phyloP scores from a whole-genome alignment of 305 asterid genomes.

The Rubia peregrina region DNA sequence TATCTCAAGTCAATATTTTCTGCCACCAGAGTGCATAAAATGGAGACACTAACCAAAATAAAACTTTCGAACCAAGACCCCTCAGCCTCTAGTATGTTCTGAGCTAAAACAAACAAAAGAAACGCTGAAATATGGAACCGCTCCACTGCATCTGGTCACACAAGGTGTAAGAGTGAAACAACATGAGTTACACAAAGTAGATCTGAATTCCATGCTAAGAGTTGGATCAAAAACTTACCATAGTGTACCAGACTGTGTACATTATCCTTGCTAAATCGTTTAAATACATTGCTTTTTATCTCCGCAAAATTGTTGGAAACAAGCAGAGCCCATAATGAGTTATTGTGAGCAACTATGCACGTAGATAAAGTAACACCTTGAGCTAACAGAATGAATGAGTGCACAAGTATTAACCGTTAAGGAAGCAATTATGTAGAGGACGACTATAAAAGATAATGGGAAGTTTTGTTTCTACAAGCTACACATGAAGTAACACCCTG shows the following conservation, averaged over 20 bases:
- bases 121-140: slow-evolving; percentile 95
- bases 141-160: slow-evolving; percentile 76
- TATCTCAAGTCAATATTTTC: neutral
- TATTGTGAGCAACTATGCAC: slow-evolving; percentile 97
- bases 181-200: neutral
- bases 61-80: slow-evolving; percentile 95
- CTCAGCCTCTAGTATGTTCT: slow-evolving; percentile 89
- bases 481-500: slow-evolving; percentile 75
- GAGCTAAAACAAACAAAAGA: slow-evolving; percentile 91
- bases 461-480: neutral
- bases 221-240: slow-evolving; percentile 52
- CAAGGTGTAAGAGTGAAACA: slow-evolving; percentile 1
- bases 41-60: slow-evolving; percentile 51
- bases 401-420: slow-evolving; percentile 73
- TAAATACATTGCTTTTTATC: slow-evolving; percentile 93
- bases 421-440: slow-evolving; percentile 29
- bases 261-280: slow-evolving; percentile 90
- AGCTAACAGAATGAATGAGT: slow-evolving; percentile 91
- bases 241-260: slow-evolving; percentile 79
- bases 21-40: slow-evolving; percentile 1
- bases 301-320: slow-evolving; percentile 97
- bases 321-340: slow-evolving; percentile 88
- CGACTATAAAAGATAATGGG: neutral
- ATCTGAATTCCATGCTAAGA: neutral
- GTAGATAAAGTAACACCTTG: slow-evolving; percentile 96